These are phyloP conservation scores for Boletus fagicola DNA, from an alignment of 768 basidiomycete species.

Conservation along the genomic window DNA sequence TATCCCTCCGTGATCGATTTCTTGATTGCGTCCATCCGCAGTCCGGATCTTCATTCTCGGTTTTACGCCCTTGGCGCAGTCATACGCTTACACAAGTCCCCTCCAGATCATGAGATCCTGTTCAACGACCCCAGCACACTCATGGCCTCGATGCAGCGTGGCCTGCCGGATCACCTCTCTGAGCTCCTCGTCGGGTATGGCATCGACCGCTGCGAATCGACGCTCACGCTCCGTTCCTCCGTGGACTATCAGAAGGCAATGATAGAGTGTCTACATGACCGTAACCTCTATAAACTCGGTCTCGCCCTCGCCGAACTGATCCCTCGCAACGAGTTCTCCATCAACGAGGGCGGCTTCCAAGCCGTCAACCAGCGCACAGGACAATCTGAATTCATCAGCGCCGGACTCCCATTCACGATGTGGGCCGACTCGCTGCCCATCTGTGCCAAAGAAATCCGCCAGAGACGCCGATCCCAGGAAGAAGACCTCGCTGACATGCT, in stretches of 20 bases:
- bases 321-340: constrained; percentile 57
- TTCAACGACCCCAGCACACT: constrained; percentile 50
- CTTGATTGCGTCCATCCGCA: constrained; percentile 55
- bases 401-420: constrained; percentile 58
- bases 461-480: constrained; percentile 40
- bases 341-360: constrained; percentile 57
- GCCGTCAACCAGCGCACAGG: constrained; percentile 44
- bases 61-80: constrained; percentile 53
- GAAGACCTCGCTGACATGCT: constrained; percentile 60
- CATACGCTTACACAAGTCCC: constrained; percentile 46
- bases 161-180: constrained; percentile 46
- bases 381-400: constrained; percentile 37
- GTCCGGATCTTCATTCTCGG: constrained; percentile 52
- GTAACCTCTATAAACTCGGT: constrained; percentile 52
- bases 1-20: constrained; percentile 46
- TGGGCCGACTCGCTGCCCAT: constrained; percentile 60
- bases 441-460: constrained; percentile 56
- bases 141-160: constrained; percentile 39
- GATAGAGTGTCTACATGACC: constrained; percentile 45
- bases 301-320: constrained; percentile 49
- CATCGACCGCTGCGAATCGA: constrained; percentile 44
- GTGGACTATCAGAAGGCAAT: constrained; percentile 53
- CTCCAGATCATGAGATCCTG: constrained; percentile 45
- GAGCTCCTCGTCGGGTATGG: constrained; percentile 53
- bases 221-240: constrained; percentile 39